Evolutionary conservation across 148 eudicot genomes (phyloP), one percentile per base, ranked within the genome.

Genomic region (Arbutus unedo): DNA sequence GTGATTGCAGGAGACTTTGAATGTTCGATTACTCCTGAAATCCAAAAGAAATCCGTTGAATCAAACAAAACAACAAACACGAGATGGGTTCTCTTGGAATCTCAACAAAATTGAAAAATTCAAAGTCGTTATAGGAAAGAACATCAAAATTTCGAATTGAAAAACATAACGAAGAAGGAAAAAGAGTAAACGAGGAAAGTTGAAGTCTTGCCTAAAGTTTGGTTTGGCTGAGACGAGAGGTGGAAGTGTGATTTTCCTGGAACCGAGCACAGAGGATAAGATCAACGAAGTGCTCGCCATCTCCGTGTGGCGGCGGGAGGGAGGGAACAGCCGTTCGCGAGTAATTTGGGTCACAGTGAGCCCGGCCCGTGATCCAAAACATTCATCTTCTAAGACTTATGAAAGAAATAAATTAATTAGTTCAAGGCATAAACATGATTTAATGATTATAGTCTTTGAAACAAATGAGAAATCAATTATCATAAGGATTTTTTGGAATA

Each of bases 1-100:
- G 84, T 86, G 79, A 77, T 89, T 89, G 75, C 98, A 94, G 31
- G 81, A 85, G 77, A 94, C 85, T 84, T 80, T 86, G 54, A 85
- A 81, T 57, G 84, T 15, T 48, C 81, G 83, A 50, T 64, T 78
- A 13, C 81, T 89, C 81, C 85, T 87, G 47, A 81, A 87, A 7
- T 87, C 83, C 70, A 86, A 14, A 68, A 4, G 4, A 44, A 67
- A 0, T 48, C 59, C 23, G 38, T 45, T 14, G 56, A 74, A 57
- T 6, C 53, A 74, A 74, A 68, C 82, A 53, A 21, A 1, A 7
- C 55, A 66, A 48, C 50, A 14, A 43, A 81, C 15, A 72, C 55
- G 14, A 23, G 73, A 64, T 18, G 23, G 48, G 8, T 64, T 21
- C 21, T 53, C 10, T 8, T 6, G 4, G n/a, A 55, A 77, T 78